Evolutionary conservation across 1,284 basidiomycete genomes (phyloP).

Genomic region (Irpex rosettiformis): DNA sequence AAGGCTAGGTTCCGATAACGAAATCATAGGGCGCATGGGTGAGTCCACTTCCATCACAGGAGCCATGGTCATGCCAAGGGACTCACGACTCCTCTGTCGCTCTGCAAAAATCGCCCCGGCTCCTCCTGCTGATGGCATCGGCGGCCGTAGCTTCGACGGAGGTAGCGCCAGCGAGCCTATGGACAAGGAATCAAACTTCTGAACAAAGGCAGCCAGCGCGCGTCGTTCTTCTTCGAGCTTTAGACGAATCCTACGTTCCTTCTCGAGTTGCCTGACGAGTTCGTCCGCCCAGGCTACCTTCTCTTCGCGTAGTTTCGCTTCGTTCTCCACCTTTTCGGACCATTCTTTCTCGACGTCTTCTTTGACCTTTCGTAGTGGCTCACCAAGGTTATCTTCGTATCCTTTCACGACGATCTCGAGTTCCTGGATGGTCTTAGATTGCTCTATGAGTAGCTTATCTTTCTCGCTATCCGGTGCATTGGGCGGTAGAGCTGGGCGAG

Average conservation of each 20-base stretch:
- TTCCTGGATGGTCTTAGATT: slow-evolving; percentile 66
- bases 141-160: slow-evolving; percentile 37
- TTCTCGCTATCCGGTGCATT: slow-evolving; percentile 66
- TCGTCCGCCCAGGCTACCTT: slow-evolving; percentile 70
- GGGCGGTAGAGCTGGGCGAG: slow-evolving; percentile 56
- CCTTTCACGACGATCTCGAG: slow-evolving; percentile 67
- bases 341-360: slow-evolving; percentile 85
- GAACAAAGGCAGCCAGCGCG: slow-evolving; percentile 72
- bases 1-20: slow-evolving; percentile 48
- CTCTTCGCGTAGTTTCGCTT: slow-evolving; percentile 58
- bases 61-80: slow-evolving; percentile 24
- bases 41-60: slow-evolving; percentile 35
- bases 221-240: slow-evolving; percentile 73
- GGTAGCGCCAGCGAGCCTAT: slow-evolving; percentile 43
- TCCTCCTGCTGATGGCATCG: slow-evolving; percentile 47
- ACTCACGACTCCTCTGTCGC: slow-evolving; percentile 35
- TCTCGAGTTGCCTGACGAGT: slow-evolving; percentile 67
- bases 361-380: slow-evolving; percentile 66
- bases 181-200: slow-evolving; percentile 63
- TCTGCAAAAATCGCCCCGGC: slow-evolving; percentile 46
- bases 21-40: slow-evolving; percentile 41
- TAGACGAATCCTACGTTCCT: slow-evolving; percentile 59
- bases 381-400: slow-evolving; percentile 69
- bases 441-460: slow-evolving; percentile 65
- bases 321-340: slow-evolving; percentile 55